These are phyloP conservation scores for Fusarium lyarnte DNA, from an alignment of 2,329 filamentous ascomycete species.

Conservation along the genomic window DNA sequence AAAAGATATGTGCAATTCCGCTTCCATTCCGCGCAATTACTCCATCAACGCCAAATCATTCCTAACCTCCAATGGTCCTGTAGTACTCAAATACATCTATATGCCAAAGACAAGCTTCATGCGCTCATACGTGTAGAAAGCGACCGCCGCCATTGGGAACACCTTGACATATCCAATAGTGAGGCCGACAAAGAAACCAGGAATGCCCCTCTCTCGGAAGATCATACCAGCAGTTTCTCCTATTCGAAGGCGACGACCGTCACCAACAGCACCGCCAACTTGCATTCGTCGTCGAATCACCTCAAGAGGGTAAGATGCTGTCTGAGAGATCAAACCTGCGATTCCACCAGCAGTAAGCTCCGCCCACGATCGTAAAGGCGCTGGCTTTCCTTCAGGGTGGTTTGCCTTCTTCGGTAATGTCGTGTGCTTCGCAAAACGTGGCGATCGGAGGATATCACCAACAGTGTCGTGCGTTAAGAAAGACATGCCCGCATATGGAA, in stretches of 20 bases:
- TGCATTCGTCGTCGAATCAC: constrained; percentile 95
- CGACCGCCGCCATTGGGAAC: constrained; percentile 83
- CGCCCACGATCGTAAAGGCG: constrained; percentile 83
- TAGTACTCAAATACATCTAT: constrained; percentile 47
- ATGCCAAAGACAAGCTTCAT: constrained; percentile 73
- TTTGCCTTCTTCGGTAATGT: constrained; percentile 72
- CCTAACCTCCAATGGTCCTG: background rate
- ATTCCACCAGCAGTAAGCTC: constrained; percentile 86
- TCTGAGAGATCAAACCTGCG: constrained; percentile 90
- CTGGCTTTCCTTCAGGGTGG: constrained; percentile 67
- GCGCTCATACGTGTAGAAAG: constrained; percentile 73
- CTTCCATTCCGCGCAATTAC: constrained; percentile 25
- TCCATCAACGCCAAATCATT: constrained; percentile 40
- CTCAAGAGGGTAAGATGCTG: constrained; percentile 91
- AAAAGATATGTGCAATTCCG: constrained; percentile 26
- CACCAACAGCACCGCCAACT: constrained; percentile 91
- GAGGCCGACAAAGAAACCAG: constrained; percentile 91
- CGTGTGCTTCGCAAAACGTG: constrained; percentile 74
- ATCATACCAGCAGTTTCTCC: constrained; percentile 81
- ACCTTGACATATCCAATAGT: constrained; percentile 97
- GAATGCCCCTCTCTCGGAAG: constrained; percentile 76
- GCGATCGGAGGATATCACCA: constrained; percentile 82
- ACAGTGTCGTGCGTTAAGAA: constrained; percentile 95
- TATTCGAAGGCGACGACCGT: constrained; percentile 82
- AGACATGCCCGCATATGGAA: constrained; percentile 94